Evolutionary conservation across 177 flowering plant species (phyloP), one percentile per base, ranked within the genome.

Genomic region (Vitis hybrid): DNA sequence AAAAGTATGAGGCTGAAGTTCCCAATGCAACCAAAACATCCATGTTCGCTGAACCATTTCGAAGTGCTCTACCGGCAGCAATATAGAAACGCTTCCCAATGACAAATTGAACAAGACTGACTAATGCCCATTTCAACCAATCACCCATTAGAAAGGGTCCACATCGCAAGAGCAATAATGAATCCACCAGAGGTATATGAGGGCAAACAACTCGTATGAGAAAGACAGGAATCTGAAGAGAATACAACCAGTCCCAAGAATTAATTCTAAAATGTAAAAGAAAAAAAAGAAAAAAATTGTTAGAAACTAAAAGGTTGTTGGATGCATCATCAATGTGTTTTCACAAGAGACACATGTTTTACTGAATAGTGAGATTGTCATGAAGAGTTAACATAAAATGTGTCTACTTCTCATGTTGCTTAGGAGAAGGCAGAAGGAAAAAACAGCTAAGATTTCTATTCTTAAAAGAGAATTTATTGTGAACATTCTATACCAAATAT

Each of bases 21-120:
- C 98, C 98, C 81, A 96, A 75, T 51, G 97, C 98, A 74, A 96
- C 94, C 81, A 96, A 81, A 51, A 96, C 99, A 86, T 96, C 99
- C 99, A 96, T 96, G 79, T 96, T 96, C 20, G 98, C 88, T 14
- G 98, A 86, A 62, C 97, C 83, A 78, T 94, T 92, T 73, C 91
- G 80, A 61, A 96, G 83, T 49, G 99, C 99, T 82, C 95, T 87
- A 45, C 80, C 82, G 66, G 98, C 99, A 63, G 95, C 98, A 26
- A 92, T 63, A 63, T 94, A 96, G 78, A 96, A 96, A 49, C 98
- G 91, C 84, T 87, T 93, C 50, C 99, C 99, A 80, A 96, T 69
- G 66, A 84, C 93, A 84, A 96, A 96, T 73, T 96, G 99, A 66
- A 96, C 84, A 60, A 90, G 54, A 70, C 89, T 89, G 59, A 87